Evolutionary conservation across 768 basidiomycete species (phyloP), one percentile per base, ranked within the genome.

Genomic region (Mycena indigotica): DNA sequence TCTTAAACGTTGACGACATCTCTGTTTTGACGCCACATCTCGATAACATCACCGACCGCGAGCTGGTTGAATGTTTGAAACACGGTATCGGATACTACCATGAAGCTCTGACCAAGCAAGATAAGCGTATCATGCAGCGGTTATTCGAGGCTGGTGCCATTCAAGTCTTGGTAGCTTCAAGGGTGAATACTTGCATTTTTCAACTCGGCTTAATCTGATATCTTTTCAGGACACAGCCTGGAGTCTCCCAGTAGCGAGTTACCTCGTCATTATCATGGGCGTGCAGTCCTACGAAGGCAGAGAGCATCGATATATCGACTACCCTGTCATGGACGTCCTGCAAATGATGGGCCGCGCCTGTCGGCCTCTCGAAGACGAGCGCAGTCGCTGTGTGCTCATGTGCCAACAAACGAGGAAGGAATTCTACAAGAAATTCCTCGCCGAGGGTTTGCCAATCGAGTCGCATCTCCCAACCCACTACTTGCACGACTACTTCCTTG

Each of bases 301-400:
- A 73, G 97, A 99, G 66, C 97, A 98, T 69, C 91, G 97, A 44
- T 99, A 99, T 64, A 82, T 95, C 63, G 97, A 98, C 72, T 98
- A 98, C 69, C 95, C 96, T 3, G 94, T 99, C 57, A 96, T 96
- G 83, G 96, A 98, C 65, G 91, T 99, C 5, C 82, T 98, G 1
- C 97, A 98, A 69, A 98, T 99, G 96, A 96, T 98, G 88, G 97
- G 96, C 40, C 85, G 88, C n/a, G 97, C 97, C 0, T 98, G 95
- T 70, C 88, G 95, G 16, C 96, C 97, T 5, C 72, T 75, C 38
- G 85, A 93, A 65, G 97, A 98, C 64, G 87, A 89, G 2, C 87
- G 89, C 57, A 95, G 93, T 65, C 89, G 94, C 15, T 98, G 96
- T 66, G 89, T 99, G 2, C 77, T 98, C 32, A 98, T 99, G 95